These are phyloP conservation scores for Phylloporus sp. DNA, from an alignment of 768 basidiomycete species.

Conservation along the genomic window DNA sequence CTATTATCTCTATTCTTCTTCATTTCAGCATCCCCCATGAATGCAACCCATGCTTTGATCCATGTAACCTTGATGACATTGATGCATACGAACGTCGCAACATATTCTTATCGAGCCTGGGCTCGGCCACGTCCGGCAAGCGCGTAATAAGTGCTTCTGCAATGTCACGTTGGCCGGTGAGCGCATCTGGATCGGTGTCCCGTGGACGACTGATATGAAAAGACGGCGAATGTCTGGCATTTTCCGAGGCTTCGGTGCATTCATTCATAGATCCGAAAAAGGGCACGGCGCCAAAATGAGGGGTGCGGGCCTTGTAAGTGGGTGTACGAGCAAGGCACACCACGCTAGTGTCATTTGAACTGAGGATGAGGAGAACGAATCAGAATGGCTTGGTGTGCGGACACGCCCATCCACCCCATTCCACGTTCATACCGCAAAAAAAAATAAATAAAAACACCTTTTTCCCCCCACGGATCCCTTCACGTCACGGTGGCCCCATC, in stretches of 20 bases:
- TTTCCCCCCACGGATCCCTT: background rate
- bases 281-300: slow-evolving; percentile 3
- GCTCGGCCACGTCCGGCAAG: background rate
- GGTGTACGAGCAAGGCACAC: background rate
- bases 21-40: slow-evolving; percentile 18
- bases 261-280: background rate
- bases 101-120: slow-evolving; percentile 4
- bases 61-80: slow-evolving; percentile 17
- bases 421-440: background rate
- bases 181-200: background rate
- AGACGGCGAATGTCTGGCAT: slow-evolving; percentile 7
- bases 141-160: slow-evolving; percentile 2
- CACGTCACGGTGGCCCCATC: background rate
- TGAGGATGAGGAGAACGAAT: too few species aligned
- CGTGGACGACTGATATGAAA: background rate
- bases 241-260: slow-evolving; percentile 12
- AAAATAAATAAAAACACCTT: background rate
- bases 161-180: background rate
- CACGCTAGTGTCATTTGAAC: background rate
- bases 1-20: slow-evolving; percentile 7
- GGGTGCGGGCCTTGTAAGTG: background rate
- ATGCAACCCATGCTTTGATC: slow-evolving; percentile 23
- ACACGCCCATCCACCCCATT: background rate
- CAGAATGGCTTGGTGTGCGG: background rate
- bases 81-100: slow-evolving; percentile 5